phyloP scores from a whole-genome alignment of 768 basidiomycete species.

The Serpula lacrymans region DNA sequence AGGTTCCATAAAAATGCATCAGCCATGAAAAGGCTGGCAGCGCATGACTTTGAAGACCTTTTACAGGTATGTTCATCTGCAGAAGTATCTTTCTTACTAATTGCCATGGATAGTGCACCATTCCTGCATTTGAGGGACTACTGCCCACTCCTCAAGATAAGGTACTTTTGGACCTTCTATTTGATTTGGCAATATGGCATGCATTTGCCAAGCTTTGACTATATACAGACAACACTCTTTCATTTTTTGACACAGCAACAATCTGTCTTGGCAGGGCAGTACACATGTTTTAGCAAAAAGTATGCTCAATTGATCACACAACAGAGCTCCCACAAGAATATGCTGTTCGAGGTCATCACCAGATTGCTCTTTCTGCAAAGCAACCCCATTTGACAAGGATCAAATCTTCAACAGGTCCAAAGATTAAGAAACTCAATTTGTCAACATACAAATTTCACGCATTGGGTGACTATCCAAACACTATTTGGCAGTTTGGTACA shows the following conservation, averaged over 20 bases:
- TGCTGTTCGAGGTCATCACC: conserved; percentile 16
- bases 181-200: conserved; percentile 29
- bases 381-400: neutral
- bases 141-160: conserved; percentile 20
- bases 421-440: conserved; percentile 12
- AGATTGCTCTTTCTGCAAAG: too few relatives aligned
- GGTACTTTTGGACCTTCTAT: conserved; percentile 18
- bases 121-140: conserved; percentile 35
- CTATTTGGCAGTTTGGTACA: conserved; percentile 22
- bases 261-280: conserved; percentile 19
- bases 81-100: neutral
- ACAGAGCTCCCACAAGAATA: conserved; percentile 26
- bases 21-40: conserved; percentile 5
- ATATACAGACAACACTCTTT: conserved; percentile 21
- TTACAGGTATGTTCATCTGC: conserved; percentile 3
- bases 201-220: conserved; percentile 29
- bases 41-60: conserved; percentile 10
- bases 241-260: conserved; percentile 16
- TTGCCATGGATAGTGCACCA: conserved; percentile 23
- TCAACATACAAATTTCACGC: conserved; percentile 15
- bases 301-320: conserved; percentile 20
- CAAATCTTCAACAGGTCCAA: neutral
- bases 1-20: conserved; percentile 5
- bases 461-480: conserved; percentile 11
- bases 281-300: conserved; percentile 16